Conservation (phyloP, 2,329 filamentous ascomycete species). For the Talaromyces albobiverticillius region DNA sequence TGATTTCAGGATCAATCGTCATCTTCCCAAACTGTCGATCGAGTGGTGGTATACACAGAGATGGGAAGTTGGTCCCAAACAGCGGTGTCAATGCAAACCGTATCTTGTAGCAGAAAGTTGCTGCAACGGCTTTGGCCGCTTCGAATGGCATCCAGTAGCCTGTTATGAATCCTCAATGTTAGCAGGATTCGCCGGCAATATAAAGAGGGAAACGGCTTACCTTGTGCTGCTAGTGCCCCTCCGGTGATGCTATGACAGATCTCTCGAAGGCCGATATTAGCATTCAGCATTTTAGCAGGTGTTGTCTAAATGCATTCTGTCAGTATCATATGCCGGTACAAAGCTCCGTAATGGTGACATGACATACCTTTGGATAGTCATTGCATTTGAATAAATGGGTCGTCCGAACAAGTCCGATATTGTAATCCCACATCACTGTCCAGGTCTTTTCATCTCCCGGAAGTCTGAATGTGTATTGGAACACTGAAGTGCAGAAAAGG, state of each 20-base stretch:
- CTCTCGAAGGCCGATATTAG: slow-evolving; percentile 79
- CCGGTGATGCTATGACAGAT: slow-evolving; percentile 94
- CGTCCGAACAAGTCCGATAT: slow-evolving; percentile 87
- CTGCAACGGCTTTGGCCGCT: slow-evolving; percentile 80
- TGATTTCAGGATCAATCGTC: slow-evolving; percentile 60
- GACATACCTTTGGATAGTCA: slow-evolving; percentile 74
- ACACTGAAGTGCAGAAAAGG: slow-evolving; percentile 27
- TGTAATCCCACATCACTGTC: slow-evolving; percentile 95
- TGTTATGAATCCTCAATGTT: slow-evolving; percentile 36
- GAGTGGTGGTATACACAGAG: slow-evolving; percentile 65
- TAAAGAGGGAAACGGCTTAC: slow-evolving; percentile 42
- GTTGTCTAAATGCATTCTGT: slow-evolving; percentile 62
- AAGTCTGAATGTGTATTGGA: slow-evolving; percentile 73
- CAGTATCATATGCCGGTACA: not conserved
- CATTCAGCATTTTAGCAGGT: slow-evolving; percentile 75
- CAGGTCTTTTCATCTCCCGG: slow-evolving; percentile 66
- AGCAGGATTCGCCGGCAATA: not conserved
- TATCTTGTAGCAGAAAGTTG: slow-evolving; percentile 85
- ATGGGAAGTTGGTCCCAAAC: slow-evolving; percentile 80
- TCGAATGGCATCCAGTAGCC: slow-evolving; percentile 96
- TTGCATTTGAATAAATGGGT: slow-evolving; percentile 93
- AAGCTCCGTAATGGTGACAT: not conserved
- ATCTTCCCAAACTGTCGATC: slow-evolving; percentile 62
- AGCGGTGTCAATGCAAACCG: slow-evolving; percentile 83
- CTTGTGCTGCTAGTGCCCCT: slow-evolving; percentile 85